These are phyloP conservation scores for Gossypium thurberi DNA, from an alignment of 345 rosid species.

Conservation along the genomic window DNA sequence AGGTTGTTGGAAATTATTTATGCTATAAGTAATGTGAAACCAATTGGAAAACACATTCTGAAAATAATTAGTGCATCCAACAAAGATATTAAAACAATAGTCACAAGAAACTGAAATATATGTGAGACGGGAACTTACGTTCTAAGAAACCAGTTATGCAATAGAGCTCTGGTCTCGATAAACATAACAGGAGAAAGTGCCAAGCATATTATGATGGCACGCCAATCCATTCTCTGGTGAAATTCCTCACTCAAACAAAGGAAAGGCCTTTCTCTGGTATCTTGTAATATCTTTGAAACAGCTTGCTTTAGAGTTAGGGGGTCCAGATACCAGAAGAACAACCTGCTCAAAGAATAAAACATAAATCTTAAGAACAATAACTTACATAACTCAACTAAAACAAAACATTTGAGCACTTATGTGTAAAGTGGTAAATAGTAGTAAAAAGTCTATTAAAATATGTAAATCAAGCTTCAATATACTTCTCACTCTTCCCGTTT, in stretches of 20 bases:
- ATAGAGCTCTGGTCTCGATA: constrained; percentile 41
- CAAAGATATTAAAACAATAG: neutral
- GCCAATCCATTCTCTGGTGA: constrained; percentile 53
- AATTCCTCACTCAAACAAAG: constrained; percentile 50
- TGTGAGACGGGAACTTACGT: constrained; percentile 44
- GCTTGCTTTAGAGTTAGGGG: constrained; percentile 52
- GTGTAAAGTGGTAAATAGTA: neutral
- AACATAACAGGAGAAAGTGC: constrained; percentile 53
- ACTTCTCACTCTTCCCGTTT: neutral
- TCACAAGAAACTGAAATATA: neutral
- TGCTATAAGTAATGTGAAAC: neutral
- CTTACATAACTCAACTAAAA: neutral
- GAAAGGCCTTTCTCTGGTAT: constrained; percentile 52
- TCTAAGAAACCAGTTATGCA: constrained; percentile 65
- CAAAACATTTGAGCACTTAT: neutral
- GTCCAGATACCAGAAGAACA: constrained; percentile 65
- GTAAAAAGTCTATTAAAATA: neutral
- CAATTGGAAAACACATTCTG: neutral
- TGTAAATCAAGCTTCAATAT: neutral
- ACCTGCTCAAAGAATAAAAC: constrained; percentile 30
- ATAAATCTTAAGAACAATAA: neutral
- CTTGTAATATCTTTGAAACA: constrained; percentile 52
- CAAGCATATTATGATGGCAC: constrained; percentile 34
- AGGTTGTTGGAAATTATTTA: neutral
- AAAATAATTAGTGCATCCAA: neutral